Base-by-base conservation (phyloP, 2,329 filamentous ascomycete species). In the Mariannaea elegans region DNA sequence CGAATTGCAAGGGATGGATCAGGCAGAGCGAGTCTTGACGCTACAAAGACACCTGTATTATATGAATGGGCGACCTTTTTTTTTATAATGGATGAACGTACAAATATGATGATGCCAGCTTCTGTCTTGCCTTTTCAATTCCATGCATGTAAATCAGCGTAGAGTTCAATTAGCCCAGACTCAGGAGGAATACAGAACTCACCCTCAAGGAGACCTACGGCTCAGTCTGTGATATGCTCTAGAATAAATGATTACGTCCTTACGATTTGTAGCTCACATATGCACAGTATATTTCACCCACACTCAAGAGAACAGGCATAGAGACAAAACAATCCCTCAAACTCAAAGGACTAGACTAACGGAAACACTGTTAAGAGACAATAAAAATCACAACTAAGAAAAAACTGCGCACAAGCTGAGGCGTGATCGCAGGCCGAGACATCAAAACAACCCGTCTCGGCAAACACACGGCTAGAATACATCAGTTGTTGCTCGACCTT, bases 351-450 rank as follows among this genome's bases (percentile, higher is more conserved):
- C 64, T 59, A 62, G 61, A 71, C 67, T 68, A 71, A 71, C 64
- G 59, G 65, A 65, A 65, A 66, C 55, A 59, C 52, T 62, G 64
- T 61, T 64, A 55, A 71, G 71, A 68, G 59, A 72, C 69, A 73
- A 70, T 69, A 67, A 76, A 76, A 55, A 77, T 73, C 71, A 75
- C 71, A 77, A 71, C 75, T 77, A 77, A 75, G 67, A 73, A 75
- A 74, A 76, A 68, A 72, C 70, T 68, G 74, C 70, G 66, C 69
- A 72, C 70, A 65, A 71, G 64, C 69, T 67, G 68, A 65, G 68
- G 71, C 68, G 66, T 67, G 61, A 64, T 67, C 65, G 62, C 63
- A 63, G 68, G 67, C 60, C 66, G 71, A 74, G 71, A 75, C 72
- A 66, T 73, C 67, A 65, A 72, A 69, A 65, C 67, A 72, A 67